phyloP scores from a whole-genome alignment of 306 rosid genomes.

The Ceratonia siliqua region DNA sequence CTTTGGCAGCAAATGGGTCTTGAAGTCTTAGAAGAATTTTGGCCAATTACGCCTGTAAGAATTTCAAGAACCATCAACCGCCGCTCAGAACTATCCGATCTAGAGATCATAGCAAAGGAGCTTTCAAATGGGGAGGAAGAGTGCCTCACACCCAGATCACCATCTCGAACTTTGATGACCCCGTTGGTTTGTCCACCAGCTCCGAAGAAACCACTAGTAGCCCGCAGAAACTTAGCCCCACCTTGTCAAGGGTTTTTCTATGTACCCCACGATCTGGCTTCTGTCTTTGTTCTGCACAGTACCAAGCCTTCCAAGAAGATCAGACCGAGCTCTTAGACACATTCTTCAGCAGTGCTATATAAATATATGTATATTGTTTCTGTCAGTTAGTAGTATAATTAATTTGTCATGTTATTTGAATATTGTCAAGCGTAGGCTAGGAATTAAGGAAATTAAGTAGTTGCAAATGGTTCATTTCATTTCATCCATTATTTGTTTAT shows the following conservation, averaged over 20 bases:
- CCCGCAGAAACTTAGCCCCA: conserved; percentile 25
- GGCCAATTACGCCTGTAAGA: conserved; percentile 53
- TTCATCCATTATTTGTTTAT: not conserved
- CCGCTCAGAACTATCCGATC: not conserved
- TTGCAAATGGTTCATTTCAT: not conserved
- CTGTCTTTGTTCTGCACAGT: conserved; percentile 37
- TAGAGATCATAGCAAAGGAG: conserved; percentile 32
- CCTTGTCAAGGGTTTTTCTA: conserved; percentile 38
- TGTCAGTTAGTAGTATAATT: not conserved
- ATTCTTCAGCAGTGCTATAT: not conserved
- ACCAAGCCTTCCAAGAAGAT: conserved; percentile 38
- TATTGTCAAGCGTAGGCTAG: not conserved
- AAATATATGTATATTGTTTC: not conserved
- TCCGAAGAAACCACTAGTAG: conserved; percentile 55
- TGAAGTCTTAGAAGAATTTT: conserved; percentile 49
- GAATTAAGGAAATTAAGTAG: not conserved
- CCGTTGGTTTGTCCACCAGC: conserved; percentile 61
- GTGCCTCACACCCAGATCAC: conserved; percentile 56
- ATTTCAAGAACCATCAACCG: conserved; percentile 6
- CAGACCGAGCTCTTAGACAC: conserved; percentile 37
- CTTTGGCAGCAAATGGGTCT: conserved; percentile 48
- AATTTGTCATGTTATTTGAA: not conserved
- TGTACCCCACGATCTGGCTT: conserved; percentile 54
- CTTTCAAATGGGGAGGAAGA: conserved; percentile 30
- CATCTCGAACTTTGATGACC: conserved; percentile 24